phyloP scores from a whole-genome alignment of 768 basidiomycete species.

The Lactarius sanguifluus region DNA sequence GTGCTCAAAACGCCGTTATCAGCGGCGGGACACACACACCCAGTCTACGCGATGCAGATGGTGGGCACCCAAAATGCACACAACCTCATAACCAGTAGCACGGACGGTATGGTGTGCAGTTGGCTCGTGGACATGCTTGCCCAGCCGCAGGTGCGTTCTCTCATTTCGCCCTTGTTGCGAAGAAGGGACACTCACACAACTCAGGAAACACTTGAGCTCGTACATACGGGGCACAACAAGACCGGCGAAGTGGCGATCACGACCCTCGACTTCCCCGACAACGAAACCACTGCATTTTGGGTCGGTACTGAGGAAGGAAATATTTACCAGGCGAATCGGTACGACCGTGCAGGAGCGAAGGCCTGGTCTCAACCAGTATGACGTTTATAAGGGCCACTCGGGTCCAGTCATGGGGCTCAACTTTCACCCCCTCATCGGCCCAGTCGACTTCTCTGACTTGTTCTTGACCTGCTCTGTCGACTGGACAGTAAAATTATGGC shows the following conservation, averaged over 20 bases:
- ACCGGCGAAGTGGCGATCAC: constrained; percentile 97
- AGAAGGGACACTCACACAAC: constrained; percentile 5
- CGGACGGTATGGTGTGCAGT: constrained; percentile 95
- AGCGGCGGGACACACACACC: constrained; percentile 96
- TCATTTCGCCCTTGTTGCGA: not conserved
- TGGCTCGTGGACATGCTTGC: constrained; percentile 99
- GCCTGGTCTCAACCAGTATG: constrained; percentile 92
- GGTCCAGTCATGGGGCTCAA: constrained; percentile 93
- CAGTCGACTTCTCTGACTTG: constrained; percentile 93
- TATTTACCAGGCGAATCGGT: constrained; percentile 94
- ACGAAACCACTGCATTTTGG: constrained; percentile 96
- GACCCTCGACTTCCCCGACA: constrained; percentile 89
- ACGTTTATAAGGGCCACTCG: constrained; percentile 89
- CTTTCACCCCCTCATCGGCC: constrained; percentile 90
- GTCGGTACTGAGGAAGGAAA: constrained; percentile 98
- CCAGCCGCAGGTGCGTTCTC: constrained; percentile 76
- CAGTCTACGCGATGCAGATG: constrained; percentile 98
- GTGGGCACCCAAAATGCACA: constrained; percentile 99
- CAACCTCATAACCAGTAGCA: constrained; percentile 94
- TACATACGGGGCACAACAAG: constrained; percentile 90
- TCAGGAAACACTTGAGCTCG: constrained; percentile 90
- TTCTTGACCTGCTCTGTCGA: constrained; percentile 93
- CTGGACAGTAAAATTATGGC: constrained; percentile 99
- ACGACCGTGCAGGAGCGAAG: constrained; percentile 95
- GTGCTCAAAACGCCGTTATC: constrained; percentile 96